A percentile compares a stretch with the other conserved stretches of the same genome.
These are phyloP conservation scores for Microcyclospora pomicola DNA, from an alignment of 2,329 filamentous ascomycete species.

Conservation along the genomic window DNA sequence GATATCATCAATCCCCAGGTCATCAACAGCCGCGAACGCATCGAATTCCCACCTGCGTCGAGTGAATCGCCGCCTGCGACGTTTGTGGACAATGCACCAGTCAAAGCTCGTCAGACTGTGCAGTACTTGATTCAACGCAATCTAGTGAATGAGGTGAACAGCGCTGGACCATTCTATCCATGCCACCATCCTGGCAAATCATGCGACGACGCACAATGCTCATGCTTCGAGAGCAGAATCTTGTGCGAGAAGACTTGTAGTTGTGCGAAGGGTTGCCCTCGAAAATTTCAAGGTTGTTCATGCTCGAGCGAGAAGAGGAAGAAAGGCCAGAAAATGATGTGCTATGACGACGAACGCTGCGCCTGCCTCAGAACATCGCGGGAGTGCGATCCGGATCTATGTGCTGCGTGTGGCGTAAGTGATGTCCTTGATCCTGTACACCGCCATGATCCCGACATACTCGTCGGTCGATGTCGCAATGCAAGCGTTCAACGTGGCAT, in stretches of 20 bases:
- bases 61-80: neutral
- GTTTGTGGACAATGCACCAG: no score
- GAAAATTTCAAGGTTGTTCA: conserved; percentile 31
- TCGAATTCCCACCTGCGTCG: conserved; percentile 11
- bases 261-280: conserved; percentile 47
- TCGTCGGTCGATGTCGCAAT: conserved; percentile 54
- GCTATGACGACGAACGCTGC: conserved; percentile 35
- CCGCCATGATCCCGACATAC: conserved; percentile 43
- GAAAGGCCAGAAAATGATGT: conserved; percentile 30
- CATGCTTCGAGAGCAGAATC: conserved; percentile 47
- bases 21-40: conserved; percentile 18
- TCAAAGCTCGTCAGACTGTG: no score
- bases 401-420: conserved; percentile 53
- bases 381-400: conserved; percentile 70
- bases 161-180: conserved; percentile 45
- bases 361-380: conserved; percentile 59
- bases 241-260: conserved; percentile 62
- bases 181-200: conserved; percentile 53
- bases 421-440: conserved; percentile 58
- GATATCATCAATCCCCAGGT: conserved; percentile 20
- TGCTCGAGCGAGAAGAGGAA: conserved; percentile 18
- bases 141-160: conserved; percentile 20
- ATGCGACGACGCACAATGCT: conserved; percentile 48
- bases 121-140: no score
- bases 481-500: conserved; percentile 55